phyloP scores from a whole-genome alignment of 176 grass and related monocot species.

The Ampelocalamus luodianensis region DNA sequence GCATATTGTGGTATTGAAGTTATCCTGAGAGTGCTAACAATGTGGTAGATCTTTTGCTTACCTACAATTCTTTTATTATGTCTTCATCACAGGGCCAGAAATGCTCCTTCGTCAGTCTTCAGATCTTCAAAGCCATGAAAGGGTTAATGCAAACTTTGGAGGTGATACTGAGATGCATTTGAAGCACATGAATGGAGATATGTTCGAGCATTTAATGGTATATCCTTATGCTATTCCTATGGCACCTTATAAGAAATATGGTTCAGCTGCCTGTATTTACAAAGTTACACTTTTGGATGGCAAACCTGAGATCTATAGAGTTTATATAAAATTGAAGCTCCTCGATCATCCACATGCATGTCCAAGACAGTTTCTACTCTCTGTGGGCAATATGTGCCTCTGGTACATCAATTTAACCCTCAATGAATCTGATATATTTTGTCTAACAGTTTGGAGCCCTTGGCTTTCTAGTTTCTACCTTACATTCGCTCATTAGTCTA shows the following conservation, averaged over 20 bases:
- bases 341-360: not conserved
- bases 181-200: conserved; percentile 94
- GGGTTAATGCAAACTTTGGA: conserved; percentile 57
- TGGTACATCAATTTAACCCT: conserved; percentile 3
- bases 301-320: not conserved
- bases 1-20: conserved; percentile 16
- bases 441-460: conserved; percentile 20
- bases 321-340: conserved; percentile 13
- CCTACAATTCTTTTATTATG: not conserved
- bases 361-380: conserved; percentile 7
- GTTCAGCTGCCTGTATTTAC: conserved; percentile 36
- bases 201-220: conserved; percentile 79
- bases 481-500: not conserved
- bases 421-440: conserved; percentile 22
- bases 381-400: not conserved
- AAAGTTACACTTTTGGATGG: conserved; percentile 22
- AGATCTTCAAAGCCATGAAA: conserved; percentile 53
- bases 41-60: conserved; percentile 20
- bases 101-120: conserved; percentile 79
- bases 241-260: conserved; percentile 24
- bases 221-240: conserved; percentile 20
- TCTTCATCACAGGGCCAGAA: conserved; percentile 78
- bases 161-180: conserved; percentile 73
- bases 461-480: conserved; percentile 18
- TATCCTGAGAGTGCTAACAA: not conserved